Base-by-base conservation (phyloP, 2,329 filamentous ascomycete species). In the Pseudogymnoascus sp. region DNA sequence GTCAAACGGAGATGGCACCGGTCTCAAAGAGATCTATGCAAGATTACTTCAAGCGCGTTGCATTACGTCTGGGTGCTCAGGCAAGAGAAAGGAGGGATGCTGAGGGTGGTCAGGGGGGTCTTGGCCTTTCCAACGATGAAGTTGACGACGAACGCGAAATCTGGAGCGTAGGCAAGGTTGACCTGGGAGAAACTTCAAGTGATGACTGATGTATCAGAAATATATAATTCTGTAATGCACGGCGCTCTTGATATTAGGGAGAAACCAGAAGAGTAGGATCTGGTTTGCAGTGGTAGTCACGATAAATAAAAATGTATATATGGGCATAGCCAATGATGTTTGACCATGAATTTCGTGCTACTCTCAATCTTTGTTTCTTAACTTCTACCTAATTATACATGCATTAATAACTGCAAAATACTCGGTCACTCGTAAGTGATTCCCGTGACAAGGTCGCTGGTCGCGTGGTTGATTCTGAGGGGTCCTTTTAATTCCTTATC, bases 31-130 rank as follows among this genome's bases (percentile, higher is more conserved):
- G 93, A 68, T 92, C 88, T 74, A 97, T 99, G 89, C 84, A 87
- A 63, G 94, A 99, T 74, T 99, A 99, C 78, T 97, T 97, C 79
- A 96, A 96, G 81, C 82, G 94, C 42, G 90, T 99, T 66, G 91
- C 91, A 1, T 75, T 93, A 70, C 84, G 92, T 68, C 77, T 97
- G 17, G 93, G 90, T n/a, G 84, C 80, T 15, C 94, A 97, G 74
- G 92, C 90, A 1, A 84, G 91, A 65, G 94, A 99, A 78, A 84
- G 94, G 69, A 89, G 85, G 71, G 92, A 96, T 68, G 94, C 94
- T 0, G 92, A 97, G 73, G 93, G 92, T 65, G 94, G 93, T 6
- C 84, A 88, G 63, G 92, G 92, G 55, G 91, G 92, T 0, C 73
- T 97, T 59, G 92, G 92, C 0, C 74, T 99, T 69, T 90, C 88